These are phyloP conservation scores for Candida koratica DNA, from an alignment of 805 yeast genomes.

Conservation along the genomic window DNA sequence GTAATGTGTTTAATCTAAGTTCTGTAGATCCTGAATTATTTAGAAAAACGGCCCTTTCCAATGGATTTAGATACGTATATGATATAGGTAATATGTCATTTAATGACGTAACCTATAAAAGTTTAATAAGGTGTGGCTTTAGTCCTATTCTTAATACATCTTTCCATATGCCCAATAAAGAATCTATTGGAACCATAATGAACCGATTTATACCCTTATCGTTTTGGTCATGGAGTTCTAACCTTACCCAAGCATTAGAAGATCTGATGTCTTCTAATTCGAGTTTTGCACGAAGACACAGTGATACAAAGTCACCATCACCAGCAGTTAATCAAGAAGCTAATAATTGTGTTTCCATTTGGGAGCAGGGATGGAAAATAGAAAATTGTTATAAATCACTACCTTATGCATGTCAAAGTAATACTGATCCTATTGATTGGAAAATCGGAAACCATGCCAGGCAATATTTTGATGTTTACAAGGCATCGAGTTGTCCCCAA, in stretches of 20 bases:
- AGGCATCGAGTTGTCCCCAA: constrained; percentile 28
- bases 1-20: constrained; percentile 10
- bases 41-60: constrained; percentile 14
- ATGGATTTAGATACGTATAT: constrained; percentile 26
- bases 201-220: constrained; percentile 26
- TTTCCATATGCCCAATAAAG: constrained; percentile 9
- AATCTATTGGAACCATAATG: constrained; percentile 22
- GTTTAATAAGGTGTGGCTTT: constrained; percentile 53
- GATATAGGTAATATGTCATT: constrained; percentile 39
- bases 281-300: neutral
- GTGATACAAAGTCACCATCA: neutral
- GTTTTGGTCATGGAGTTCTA: constrained; percentile 72
- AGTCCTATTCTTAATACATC: constrained; percentile 56
- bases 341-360: constrained; percentile 39
- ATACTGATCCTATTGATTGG: constrained; percentile 42
- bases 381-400: constrained; percentile 58
- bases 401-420: constrained; percentile 54
- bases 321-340: constrained; percentile 23
- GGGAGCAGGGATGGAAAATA: constrained; percentile 55
- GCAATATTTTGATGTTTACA: constrained; percentile 44
- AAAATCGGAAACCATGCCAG: constrained; percentile 25
- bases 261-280: neutral
- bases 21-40: constrained; percentile 8
- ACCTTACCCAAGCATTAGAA: constrained; percentile 4
- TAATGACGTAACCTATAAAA: constrained; percentile 31